These are phyloP conservation scores for Xylaria arbuscula DNA, from an alignment of 2,329 filamentous ascomycete genomes.

Conservation along the genomic window DNA sequence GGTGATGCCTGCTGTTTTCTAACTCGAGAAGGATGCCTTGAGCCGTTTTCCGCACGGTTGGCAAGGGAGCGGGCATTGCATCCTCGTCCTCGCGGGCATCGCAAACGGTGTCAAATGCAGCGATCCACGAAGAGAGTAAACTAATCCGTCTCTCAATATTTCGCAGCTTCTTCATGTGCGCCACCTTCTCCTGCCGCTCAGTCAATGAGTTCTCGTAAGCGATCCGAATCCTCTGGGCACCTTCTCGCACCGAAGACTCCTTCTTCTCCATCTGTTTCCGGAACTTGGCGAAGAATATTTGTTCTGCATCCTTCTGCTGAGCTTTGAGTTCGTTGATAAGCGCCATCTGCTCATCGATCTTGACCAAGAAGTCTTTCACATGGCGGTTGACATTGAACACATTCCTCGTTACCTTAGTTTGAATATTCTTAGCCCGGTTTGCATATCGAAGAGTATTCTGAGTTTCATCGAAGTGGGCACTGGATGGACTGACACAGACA, in stretches of 20 bases:
- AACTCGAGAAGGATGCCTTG: conserved; percentile 89
- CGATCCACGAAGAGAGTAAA: conserved; percentile 90
- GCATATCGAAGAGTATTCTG: conserved; percentile 98
- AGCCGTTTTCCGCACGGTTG: conserved; percentile 85
- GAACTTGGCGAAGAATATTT: conserved; percentile 85
- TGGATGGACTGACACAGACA: conserved; percentile 96
- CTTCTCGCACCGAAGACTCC: conserved; percentile 79
- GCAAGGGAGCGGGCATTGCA: conserved; percentile 73
- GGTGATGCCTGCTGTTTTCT: conserved; percentile 89
- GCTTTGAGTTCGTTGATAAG: conserved; percentile 95
- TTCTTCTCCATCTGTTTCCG: conserved; percentile 90
- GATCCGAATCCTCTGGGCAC: conserved; percentile 79
- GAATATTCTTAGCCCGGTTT: conserved; percentile 98
- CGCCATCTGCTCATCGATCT: conserved; percentile 98
- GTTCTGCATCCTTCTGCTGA: conserved; percentile 90
- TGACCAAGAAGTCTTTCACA: conserved; percentile 98
- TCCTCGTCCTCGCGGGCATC: conserved; percentile 76
- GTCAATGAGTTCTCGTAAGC: conserved; percentile 84
- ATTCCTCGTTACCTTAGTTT: conserved; percentile 99
- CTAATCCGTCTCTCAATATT: conserved; percentile 86
- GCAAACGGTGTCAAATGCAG: conserved; percentile 86
- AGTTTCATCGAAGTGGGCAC: conserved; percentile 96
- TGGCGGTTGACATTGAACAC: conserved; percentile 99
- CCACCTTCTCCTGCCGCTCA: conserved; percentile 83
- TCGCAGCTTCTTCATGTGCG: conserved; percentile 82